phyloP scores from a whole-genome alignment of 2,329 filamentous ascomycete species.

The Dactylellina cionopaga region DNA sequence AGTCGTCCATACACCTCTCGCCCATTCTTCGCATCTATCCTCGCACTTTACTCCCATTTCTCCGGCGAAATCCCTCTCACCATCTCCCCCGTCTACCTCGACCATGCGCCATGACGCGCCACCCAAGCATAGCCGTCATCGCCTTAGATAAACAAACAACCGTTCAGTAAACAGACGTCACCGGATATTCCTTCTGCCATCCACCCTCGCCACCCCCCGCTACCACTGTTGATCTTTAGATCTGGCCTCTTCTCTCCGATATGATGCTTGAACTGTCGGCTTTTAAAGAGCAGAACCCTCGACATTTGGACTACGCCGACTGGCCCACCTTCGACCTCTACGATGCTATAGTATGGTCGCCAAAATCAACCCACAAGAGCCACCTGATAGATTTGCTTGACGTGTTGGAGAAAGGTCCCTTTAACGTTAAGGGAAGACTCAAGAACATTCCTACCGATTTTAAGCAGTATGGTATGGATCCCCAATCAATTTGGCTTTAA shows the following conservation, averaged over 20 bases:
- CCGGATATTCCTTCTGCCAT: too few species aligned
- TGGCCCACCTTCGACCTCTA: constrained; percentile 48
- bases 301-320: constrained; percentile 18
- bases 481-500: not conserved
- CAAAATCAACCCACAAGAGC: constrained; percentile 32
- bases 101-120: constrained; percentile 50
- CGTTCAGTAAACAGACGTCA: not conserved
- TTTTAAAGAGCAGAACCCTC: constrained; percentile 40
- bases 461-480: constrained; percentile 32
- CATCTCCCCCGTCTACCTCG: not conserved
- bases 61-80: constrained; percentile 3
- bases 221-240: not conserved
- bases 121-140: constrained; percentile 17
- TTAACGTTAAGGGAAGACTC: constrained; percentile 52
- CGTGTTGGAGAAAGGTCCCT: constrained; percentile 55
- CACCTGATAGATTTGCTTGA: constrained; percentile 54
- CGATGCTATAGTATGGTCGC: constrained; percentile 41
- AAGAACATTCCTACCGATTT: constrained; percentile 32
- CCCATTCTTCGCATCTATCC: not conserved
- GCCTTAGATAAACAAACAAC: constrained; percentile 35
- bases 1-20: not conserved
- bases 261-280: constrained; percentile 38
- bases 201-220: not conserved
- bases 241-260: too few species aligned
- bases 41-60: not conserved